Conservation (phyloP, 495 filamentous ascomycete species). For the Sporormia fimetaria region DNA sequence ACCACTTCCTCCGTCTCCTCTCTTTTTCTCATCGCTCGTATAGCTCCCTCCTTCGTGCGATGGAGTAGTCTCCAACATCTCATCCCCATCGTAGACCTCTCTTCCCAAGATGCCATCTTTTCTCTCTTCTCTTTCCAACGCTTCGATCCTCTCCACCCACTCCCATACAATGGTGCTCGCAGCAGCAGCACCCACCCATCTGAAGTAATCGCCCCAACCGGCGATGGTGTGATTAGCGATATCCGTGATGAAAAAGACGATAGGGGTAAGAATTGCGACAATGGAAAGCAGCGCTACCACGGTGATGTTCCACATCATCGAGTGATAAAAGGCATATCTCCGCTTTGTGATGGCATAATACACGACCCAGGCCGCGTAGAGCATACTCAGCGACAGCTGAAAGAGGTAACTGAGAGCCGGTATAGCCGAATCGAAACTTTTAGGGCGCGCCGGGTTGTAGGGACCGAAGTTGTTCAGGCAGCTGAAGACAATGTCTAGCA, state of each 20-base stretch:
- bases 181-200: conserved; percentile 93
- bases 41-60: conserved; percentile 37
- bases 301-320: conserved; percentile 83
- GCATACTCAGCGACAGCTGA: conserved; percentile 71
- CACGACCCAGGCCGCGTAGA: conserved; percentile 92
- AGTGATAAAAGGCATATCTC: conserved; percentile 85
- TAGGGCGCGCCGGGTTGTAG: conserved; percentile 48
- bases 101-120: conserved; percentile 90
- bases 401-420: conserved; percentile 92
- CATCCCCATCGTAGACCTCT: conserved; percentile 93
- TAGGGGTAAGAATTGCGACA: conserved; percentile 69
- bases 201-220: conserved; percentile 93
- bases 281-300: conserved; percentile 73
- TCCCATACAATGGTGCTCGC: conserved; percentile 98
- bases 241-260: conserved; percentile 92
- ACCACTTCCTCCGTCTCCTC: conserved; percentile 6
- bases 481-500: conserved; percentile 78
- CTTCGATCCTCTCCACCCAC: conserved; percentile 98
- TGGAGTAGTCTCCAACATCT: conserved; percentile 74
- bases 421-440: conserved; percentile 73
- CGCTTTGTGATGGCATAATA: conserved; percentile 91
- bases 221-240: conserved; percentile 77
- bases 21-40: conserved; percentile 8
- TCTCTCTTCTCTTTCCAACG: conserved; percentile 85
- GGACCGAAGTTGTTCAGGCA: conserved; percentile 73